Conservation (phyloP, 768 basidiomycete species). For the Suillus brevipes region DNA sequence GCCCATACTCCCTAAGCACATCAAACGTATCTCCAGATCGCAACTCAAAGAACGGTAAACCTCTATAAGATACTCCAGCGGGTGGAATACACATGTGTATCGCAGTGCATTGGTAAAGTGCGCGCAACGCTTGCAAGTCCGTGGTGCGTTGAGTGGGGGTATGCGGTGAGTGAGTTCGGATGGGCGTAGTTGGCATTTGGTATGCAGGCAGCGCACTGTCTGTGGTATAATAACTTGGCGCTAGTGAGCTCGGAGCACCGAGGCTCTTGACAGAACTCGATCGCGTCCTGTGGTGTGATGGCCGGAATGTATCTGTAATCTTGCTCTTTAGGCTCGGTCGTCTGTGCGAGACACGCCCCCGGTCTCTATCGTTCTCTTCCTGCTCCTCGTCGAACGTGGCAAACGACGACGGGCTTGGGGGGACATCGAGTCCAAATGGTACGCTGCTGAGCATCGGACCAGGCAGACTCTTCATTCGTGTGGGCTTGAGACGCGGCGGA, state of each 20-base stretch:
- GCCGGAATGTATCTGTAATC: constrained; percentile 32
- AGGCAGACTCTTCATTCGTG: constrained; percentile 57
- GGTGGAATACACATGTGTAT: constrained; percentile 72
- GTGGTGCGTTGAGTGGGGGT: constrained; percentile 29
- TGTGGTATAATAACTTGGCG: constrained; percentile 22
- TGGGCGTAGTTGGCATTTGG: constrained; percentile 15
- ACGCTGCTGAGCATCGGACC: constrained; percentile 25
- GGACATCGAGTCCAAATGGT: constrained; percentile 23
- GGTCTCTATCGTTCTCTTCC: constrained; percentile 26
- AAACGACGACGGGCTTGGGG: constrained; percentile 30
- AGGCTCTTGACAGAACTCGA: constrained; percentile 35
- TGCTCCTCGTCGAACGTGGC: constrained; percentile 25
- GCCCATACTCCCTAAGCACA: constrained; percentile 75
- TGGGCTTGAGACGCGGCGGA: constrained; percentile 13
- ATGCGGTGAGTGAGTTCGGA: constrained; percentile 21
- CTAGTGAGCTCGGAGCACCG: constrained; percentile 31
- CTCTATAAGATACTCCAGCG: constrained; percentile 61
- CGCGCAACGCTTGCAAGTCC: constrained; percentile 35
- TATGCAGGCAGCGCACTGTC: constrained; percentile 25
- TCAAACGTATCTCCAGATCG: constrained; percentile 60
- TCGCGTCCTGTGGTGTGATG: constrained; percentile 33
- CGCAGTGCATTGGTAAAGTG: constrained; percentile 66
- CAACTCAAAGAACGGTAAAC: constrained; percentile 78
- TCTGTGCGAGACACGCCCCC: constrained; percentile 26
- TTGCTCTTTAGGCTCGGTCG: constrained; percentile 35